phyloP scores from a whole-genome alignment of 345 rosid genomes.

The Salix arbutifolia region DNA sequence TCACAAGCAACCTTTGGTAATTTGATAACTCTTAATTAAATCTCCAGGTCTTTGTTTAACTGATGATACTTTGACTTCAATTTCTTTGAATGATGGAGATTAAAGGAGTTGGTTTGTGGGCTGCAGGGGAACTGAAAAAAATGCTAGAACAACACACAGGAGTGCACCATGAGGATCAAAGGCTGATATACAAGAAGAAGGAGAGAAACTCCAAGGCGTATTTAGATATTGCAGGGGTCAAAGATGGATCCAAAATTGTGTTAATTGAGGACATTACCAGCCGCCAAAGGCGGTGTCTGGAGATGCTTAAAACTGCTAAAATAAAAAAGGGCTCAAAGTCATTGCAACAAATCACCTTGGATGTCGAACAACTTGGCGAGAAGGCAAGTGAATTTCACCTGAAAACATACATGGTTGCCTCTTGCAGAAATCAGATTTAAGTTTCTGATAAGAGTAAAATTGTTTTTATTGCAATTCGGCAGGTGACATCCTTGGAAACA shows the following conservation, averaged over 20 bases:
- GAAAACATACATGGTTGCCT: neutral
- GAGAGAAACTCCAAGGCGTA: constrained; percentile 28
- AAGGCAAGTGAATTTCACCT: constrained; percentile 10
- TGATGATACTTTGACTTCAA: neutral
- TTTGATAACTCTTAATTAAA: neutral
- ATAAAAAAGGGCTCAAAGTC: constrained; percentile 19
- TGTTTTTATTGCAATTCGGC: neutral
- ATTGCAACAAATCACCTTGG: constrained; percentile 16
- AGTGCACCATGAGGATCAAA: constrained; percentile 27
- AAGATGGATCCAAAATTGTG: constrained; percentile 24
- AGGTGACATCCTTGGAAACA: constrained; percentile 23
- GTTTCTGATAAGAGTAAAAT: neutral
- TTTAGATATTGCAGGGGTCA: constrained; percentile 23
- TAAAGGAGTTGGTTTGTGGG: neutral
- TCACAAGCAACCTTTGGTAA: constrained; percentile 30
- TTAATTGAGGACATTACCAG: constrained; percentile 23
- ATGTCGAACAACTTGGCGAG: constrained; percentile 18
- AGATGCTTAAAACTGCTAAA: constrained; percentile 22
- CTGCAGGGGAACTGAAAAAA: constrained; percentile 33
- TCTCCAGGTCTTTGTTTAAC: neutral
- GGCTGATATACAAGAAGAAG: constrained; percentile 25
- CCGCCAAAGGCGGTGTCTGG: constrained; percentile 27
- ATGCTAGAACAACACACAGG: constrained; percentile 18
- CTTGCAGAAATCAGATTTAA: neutral
- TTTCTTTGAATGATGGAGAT: neutral